Percentiles rank a stretch among this genome's conserved stretches.
These are phyloP conservation scores for Noccaea caerulescens DNA, from an alignment of 345 rosid species.

Conservation along the genomic window DNA sequence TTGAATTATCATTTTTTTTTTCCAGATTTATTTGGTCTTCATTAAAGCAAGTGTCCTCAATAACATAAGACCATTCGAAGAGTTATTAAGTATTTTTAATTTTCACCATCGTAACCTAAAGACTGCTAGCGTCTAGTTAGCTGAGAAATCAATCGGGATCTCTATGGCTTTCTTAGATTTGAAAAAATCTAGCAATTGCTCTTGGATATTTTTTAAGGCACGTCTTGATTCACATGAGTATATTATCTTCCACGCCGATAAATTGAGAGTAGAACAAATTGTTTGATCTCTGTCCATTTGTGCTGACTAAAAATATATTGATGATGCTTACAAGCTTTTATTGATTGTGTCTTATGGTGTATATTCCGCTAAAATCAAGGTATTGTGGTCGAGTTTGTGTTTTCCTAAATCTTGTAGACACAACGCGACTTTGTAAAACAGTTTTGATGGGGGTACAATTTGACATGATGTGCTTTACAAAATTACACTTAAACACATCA, in stretches of 20 bases:
- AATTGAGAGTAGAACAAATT: neutral
- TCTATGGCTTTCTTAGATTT: neutral
- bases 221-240: neutral
- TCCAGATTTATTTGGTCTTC: no score
- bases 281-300: neutral
- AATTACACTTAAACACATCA: neutral
- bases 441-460: neutral
- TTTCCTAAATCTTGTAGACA: neutral
- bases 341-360: neutral
- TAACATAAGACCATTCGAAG: no score
- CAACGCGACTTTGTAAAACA: neutral
- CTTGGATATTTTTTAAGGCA: neutral
- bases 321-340: neutral
- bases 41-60: no score
- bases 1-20: no score
- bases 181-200: constrained; percentile 15
- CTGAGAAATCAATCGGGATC: neutral
- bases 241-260: neutral
- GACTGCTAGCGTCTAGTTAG: neutral
- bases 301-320: neutral
- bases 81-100: no score
- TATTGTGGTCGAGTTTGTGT: neutral
- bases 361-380: neutral
- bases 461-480: neutral
- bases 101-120: neutral